Percentiles rank a stretch among this genome's conserved stretches.
phyloP scores from a whole-genome alignment of 1,284 basidiomycete genomes.

The Exsudoporus floridanus region DNA sequence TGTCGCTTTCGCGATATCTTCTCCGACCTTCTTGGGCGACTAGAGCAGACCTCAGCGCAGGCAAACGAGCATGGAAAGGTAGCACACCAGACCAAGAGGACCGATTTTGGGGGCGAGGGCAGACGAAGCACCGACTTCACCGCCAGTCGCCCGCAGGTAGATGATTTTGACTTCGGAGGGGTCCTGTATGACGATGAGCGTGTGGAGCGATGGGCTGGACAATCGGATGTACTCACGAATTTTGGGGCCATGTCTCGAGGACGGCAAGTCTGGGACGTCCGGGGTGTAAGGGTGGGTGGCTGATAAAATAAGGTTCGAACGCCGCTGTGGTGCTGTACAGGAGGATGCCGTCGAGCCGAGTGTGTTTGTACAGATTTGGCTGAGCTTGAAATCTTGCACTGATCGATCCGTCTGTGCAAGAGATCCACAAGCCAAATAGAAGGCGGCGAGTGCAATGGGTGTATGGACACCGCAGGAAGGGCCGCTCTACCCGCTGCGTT shows the following conservation, averaged over 20 bases:
- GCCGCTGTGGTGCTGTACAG: slow-evolving; percentile 58
- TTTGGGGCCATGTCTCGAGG: slow-evolving; percentile 68
- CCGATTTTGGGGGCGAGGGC: slow-evolving; percentile 99
- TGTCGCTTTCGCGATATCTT: slow-evolving; percentile 99
- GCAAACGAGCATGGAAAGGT: background rate
- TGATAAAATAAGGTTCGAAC: slow-evolving; percentile 50
- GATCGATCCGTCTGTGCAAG: background rate
- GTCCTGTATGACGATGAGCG: slow-evolving; percentile 53
- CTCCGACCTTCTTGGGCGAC: slow-evolving; percentile 99
- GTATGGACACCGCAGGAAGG: slow-evolving; percentile 68
- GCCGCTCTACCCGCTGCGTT: slow-evolving; percentile 73
- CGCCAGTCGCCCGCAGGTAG: slow-evolving; percentile 98
- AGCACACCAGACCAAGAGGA: slow-evolving; percentile 96
- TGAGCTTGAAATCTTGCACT: background rate
- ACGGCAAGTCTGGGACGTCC: slow-evolving; percentile 1
- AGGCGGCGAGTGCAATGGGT: slow-evolving; percentile 63
- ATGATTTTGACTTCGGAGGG: slow-evolving; percentile 97
- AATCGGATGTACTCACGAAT: slow-evolving; percentile 51
- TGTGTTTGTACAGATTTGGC: slow-evolving; percentile 27
- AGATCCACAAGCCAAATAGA: slow-evolving; percentile 21
- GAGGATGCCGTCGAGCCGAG: slow-evolving; percentile 23
- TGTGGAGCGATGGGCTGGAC: background rate
- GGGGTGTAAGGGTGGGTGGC: slow-evolving; percentile 11
- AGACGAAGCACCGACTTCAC: slow-evolving; percentile 99
- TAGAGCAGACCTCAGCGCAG: slow-evolving; percentile 36